Conservation (phyloP, 257 asterid genomes). For the Lithospermum erythrorhizon region DNA sequence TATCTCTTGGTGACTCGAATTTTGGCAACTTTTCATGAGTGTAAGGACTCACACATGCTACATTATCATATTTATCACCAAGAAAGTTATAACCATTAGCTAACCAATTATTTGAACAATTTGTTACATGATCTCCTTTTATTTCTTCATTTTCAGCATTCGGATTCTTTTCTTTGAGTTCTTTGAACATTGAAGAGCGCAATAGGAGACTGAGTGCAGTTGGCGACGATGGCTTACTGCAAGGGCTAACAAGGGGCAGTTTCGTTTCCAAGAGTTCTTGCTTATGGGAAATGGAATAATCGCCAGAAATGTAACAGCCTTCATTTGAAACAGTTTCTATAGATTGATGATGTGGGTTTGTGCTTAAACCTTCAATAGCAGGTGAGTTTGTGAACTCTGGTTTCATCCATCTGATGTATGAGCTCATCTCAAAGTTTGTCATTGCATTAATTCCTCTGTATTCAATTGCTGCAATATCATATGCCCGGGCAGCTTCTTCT, state of each 20-base stretch:
- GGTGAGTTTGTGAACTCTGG: slow-evolving; percentile 25
- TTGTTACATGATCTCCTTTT: slow-evolving; percentile 6
- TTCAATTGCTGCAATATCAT: slow-evolving; percentile 69
- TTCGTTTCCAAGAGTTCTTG: slow-evolving; percentile 52
- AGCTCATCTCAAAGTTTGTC: slow-evolving; percentile 54
- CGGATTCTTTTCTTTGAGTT: slow-evolving; percentile 49
- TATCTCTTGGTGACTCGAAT: slow-evolving; percentile 15
- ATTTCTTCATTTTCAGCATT: slow-evolving; percentile 9
- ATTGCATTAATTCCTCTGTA: slow-evolving; percentile 63
- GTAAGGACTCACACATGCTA: slow-evolving; percentile 11
- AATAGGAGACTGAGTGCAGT: slow-evolving; percentile 61
- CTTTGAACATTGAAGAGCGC: slow-evolving; percentile 55
- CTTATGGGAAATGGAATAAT: slow-evolving; percentile 28
- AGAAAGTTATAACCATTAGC: slow-evolving; percentile 19
- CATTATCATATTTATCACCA: slow-evolving; percentile 8
- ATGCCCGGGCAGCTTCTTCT: slow-evolving; percentile 73
- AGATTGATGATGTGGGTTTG: slow-evolving; percentile 10
- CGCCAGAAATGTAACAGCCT: slow-evolving; percentile 21
- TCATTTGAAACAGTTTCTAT: slow-evolving; percentile 10
- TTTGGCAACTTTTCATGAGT: slow-evolving; percentile 10
- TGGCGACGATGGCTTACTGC: slow-evolving; percentile 36
- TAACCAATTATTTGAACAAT: slow-evolving; percentile 3
- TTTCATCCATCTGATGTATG: slow-evolving; percentile 51
- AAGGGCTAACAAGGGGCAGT: slow-evolving; percentile 38
- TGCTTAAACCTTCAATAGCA: slow-evolving; percentile 8